These are phyloP conservation scores for Murraya koenigii DNA, from an alignment of 345 rosid genomes.

Conservation along the genomic window DNA sequence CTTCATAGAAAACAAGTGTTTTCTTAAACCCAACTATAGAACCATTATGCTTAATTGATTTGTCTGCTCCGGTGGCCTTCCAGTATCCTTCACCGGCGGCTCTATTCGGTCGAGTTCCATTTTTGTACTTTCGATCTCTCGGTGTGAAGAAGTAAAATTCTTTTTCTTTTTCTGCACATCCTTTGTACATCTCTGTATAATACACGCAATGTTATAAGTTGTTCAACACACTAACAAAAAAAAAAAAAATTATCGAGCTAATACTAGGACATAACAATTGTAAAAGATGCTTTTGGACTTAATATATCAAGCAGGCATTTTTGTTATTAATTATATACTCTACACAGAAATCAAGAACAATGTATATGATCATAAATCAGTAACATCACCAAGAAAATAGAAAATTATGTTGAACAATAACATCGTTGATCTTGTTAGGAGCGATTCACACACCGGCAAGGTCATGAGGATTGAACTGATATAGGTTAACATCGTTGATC, in stretches of 20 bases:
- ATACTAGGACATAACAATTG: no score
- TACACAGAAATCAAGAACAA: no score
- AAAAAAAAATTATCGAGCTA: background rate
- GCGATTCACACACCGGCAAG: background rate
- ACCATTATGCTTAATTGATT: background rate
- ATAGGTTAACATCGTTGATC: background rate
- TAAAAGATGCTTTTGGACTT: no score
- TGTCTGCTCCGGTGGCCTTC: constrained; percentile 7
- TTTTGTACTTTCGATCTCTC: background rate
- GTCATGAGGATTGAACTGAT: background rate
- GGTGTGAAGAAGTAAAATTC: background rate
- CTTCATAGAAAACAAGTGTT: constrained; percentile 5
- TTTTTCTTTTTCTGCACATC: background rate
- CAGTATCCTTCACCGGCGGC: background rate
- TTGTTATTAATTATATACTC: no score
- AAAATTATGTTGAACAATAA: no score
- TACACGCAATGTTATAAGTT: no score
- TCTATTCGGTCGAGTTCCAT: background rate
- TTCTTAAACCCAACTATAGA: background rate
- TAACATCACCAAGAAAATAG: no score
- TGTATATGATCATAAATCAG: no score
- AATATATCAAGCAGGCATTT: no score
- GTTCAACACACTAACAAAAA: no score
- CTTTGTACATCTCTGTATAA: background rate
- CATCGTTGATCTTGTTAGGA: no score